A percentile compares a stretch with the other conserved stretches of the same genome.
phyloP scores from a whole-genome alignment of 2,329 filamentous ascomycete genomes.

The Fusarium sp. region DNA sequence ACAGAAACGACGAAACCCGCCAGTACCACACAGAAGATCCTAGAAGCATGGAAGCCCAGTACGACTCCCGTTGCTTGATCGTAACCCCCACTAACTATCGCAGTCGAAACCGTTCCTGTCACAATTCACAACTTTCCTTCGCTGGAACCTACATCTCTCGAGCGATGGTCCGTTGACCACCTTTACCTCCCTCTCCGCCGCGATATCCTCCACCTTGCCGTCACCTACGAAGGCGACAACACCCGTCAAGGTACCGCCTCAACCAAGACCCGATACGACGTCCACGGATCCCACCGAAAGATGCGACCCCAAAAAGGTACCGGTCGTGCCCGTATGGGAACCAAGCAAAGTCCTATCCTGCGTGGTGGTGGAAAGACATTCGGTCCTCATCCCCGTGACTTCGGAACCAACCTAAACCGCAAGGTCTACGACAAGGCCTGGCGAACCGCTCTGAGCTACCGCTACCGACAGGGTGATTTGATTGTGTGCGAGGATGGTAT shows the following conservation, averaged over 20 bases:
- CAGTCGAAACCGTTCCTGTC: conserved; percentile 76
- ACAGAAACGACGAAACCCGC: conserved; percentile 46
- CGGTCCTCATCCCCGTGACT: conserved; percentile 93
- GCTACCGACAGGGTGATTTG: conserved; percentile 88
- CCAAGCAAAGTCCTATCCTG: conserved; percentile 83
- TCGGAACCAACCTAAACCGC: conserved; percentile 81
- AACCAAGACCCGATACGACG: conserved; percentile 83
- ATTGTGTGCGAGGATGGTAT: conserved; percentile 84
- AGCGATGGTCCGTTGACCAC: conserved; percentile 83
- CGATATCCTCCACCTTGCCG: conserved; percentile 91
- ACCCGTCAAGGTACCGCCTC: conserved; percentile 88
- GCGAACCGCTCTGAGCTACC: conserved; percentile 92
- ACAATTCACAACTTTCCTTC: conserved; percentile 92
- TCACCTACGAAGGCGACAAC: conserved; percentile 91
- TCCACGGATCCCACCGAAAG: conserved; percentile 86
- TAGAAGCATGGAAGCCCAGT: conserved; percentile 61
- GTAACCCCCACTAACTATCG: conserved; percentile 18
- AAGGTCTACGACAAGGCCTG: conserved; percentile 97
- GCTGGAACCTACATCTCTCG: conserved; percentile 83
- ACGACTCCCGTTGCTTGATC: conserved; percentile 22
- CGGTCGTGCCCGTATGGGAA: conserved; percentile 82
- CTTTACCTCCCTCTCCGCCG: conserved; percentile 87
- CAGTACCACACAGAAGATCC: conserved; percentile 49
- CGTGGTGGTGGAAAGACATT: conserved; percentile 88
- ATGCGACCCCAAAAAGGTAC: conserved; percentile 87